Conservation (phyloP, 495 filamentous ascomycete species). For the Hypoxylon cercidicola region DNA sequence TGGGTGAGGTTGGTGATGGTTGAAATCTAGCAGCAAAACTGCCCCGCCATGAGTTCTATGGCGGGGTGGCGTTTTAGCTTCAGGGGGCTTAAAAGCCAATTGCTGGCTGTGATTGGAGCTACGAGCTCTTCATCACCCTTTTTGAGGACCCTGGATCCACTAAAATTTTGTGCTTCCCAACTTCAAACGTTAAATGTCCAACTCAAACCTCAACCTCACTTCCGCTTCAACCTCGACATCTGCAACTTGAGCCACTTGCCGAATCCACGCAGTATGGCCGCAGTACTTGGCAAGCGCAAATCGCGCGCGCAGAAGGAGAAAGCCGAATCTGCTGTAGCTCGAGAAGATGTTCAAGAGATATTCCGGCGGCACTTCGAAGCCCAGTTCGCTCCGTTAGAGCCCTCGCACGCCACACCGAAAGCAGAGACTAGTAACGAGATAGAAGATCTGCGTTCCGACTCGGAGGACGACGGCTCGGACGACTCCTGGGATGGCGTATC, state of each 20-base stretch:
- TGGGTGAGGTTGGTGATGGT: constrained; percentile 27
- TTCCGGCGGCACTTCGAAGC: constrained; percentile 88
- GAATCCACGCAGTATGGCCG: constrained; percentile 43
- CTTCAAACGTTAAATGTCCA: too few relatives aligned
- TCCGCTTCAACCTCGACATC: neutral
- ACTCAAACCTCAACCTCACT: neutral
- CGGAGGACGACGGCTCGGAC: constrained; percentile 40
- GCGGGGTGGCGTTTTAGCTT: constrained; percentile 30
- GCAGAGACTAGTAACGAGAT: constrained; percentile 15
- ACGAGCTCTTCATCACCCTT: neutral
- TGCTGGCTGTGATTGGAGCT: constrained; percentile 26
- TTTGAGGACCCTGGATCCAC: constrained; percentile 8
- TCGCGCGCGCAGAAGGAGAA: constrained; percentile 43
- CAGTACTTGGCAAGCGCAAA: constrained; percentile 58
- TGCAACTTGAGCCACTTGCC: neutral
- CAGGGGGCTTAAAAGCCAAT: constrained; percentile 14
- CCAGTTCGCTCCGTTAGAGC: constrained; percentile 76
- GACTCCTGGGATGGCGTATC: constrained; percentile 71
- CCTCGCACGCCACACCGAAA: constrained; percentile 44
- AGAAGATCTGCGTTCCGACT: constrained; percentile 35
- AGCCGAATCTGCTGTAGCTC: constrained; percentile 29
- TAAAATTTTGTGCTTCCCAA: constrained; percentile 35
- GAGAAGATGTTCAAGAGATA: constrained; percentile 57
- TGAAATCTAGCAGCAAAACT: constrained; percentile 6
- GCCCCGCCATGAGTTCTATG: constrained; percentile 23